These are phyloP conservation scores for Alopecurus myosuroides DNA, from an alignment of 176 grass and related monocot species.

Conservation along the genomic window DNA sequence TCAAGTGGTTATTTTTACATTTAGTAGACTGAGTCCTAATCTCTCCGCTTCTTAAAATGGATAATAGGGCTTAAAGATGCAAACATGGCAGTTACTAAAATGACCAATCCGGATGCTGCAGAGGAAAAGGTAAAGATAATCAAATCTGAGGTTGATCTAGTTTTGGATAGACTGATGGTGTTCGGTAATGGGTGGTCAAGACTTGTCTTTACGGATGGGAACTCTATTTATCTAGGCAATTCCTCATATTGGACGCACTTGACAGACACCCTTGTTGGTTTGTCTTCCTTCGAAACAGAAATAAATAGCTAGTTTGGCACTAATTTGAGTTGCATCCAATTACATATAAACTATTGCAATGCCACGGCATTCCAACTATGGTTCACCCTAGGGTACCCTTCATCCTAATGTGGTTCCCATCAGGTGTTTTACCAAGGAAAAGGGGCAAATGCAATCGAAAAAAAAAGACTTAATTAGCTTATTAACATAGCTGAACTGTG, in stretches of 20 bases:
- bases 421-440: not conserved
- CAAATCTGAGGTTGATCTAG: not conserved
- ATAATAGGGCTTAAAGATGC: not conserved
- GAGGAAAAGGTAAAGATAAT: conserved; percentile 7
- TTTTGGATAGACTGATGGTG: conserved; percentile 1
- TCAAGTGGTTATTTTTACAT: not conserved
- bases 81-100: not conserved
- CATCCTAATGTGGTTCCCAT: not conserved
- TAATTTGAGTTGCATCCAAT: not conserved
- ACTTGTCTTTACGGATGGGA: not conserved
- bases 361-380: not conserved
- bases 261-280: not conserved
- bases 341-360: not conserved
- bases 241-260: not conserved
- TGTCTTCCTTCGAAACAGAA: not conserved
- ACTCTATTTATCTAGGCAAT: not conserved
- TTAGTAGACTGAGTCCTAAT: not conserved
- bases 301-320: not conserved
- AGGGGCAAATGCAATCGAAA: not conserved
- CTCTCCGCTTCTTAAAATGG: not conserved
- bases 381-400: not conserved
- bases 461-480: not conserved
- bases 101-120: not conserved
- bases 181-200: not conserved
- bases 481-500: not conserved